Base-by-base conservation (phyloP, 176 grass and related monocot genomes). In the Aegilops bicornis region DNA sequence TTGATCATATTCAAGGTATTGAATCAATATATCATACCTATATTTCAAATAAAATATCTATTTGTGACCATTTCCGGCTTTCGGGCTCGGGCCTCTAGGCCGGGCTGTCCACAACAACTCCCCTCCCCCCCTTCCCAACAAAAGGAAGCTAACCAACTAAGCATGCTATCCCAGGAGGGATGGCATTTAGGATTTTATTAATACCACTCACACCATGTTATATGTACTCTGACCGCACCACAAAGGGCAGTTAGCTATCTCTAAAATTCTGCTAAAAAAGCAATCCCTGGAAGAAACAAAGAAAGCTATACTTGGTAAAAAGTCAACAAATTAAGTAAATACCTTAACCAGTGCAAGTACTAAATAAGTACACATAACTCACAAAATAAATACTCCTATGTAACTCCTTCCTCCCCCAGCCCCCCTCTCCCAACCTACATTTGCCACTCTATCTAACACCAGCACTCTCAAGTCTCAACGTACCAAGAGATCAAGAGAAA, bases 271-370 rank as follows among this genome's bases (percentile, higher is more conserved):
- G 50, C 16, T 54, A 54, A 54, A 52, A 54, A 19, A 54, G 50
- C 50, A 1, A 19, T 54, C 5, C 19, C 16, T 54, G 7, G 2
- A 59, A 22, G 19, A 58, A 58, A 20, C 8, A 58, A 58, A 58
- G 6, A 22, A 58, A 59, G 70, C 8, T 43, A 7, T 30, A 29
- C 9, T 30, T 30, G 17, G 16, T 50, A 76, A 48, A 25, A 48
- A 76, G 73, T 56, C 74, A 77, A 77, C 29, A 77, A 20, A 56
- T 56, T 7, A 56, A 56, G 27, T 56, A 56, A 76, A 77, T 54
- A 22, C 29, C 27, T 5, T 56, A 17, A 56, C 74, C 50, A 31
- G 73, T 31, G 23, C 45, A 73, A 45, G 39, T 23, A 76, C 37
- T 23, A 43, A 42, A 29, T 8, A 35, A 17, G 65, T 20, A 68